These are phyloP conservation scores for Harrya chromipes DNA, from an alignment of 768 basidiomycete species.

Conservation along the genomic window DNA sequence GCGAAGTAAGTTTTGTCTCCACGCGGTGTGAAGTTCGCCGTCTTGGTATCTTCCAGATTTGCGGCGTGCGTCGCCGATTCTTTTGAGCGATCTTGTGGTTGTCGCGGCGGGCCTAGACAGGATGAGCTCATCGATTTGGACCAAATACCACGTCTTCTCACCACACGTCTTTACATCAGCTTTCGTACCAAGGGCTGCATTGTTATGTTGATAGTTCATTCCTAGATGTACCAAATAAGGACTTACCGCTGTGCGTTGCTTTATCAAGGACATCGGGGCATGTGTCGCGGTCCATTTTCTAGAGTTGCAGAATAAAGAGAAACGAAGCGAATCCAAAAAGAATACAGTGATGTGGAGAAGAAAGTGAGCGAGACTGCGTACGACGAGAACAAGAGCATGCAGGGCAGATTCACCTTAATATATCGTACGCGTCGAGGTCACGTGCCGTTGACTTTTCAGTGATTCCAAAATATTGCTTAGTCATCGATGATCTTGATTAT, in stretches of 20 bases:
- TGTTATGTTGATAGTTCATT: neutral
- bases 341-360: neutral
- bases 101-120: conserved; percentile 11
- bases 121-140: conserved; percentile 1
- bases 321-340: conserved; percentile 14
- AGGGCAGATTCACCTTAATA: conserved; percentile 13
- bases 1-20: conserved; percentile 6
- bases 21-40: neutral
- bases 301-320: conserved; percentile 12
- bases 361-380: conserved; percentile 19
- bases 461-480: neutral
- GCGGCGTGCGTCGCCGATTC: neutral
- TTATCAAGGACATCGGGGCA: conserved; percentile 44
- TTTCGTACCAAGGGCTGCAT: neutral
- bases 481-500: neutral
- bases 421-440: conserved; percentile 30
- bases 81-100: conserved; percentile 5
- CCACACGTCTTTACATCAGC: conserved; percentile 5
- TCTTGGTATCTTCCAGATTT: conserved; percentile 6
- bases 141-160: conserved; percentile 3
- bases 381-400: conserved; percentile 26
- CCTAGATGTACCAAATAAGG: neutral
- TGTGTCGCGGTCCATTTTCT: conserved; percentile 32
- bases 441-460: conserved; percentile 20
- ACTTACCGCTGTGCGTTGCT: conserved; percentile 30